Evolutionary conservation across 768 basidiomycete genomes (phyloP).

Genomic region (Floccularia luteovirens): DNA sequence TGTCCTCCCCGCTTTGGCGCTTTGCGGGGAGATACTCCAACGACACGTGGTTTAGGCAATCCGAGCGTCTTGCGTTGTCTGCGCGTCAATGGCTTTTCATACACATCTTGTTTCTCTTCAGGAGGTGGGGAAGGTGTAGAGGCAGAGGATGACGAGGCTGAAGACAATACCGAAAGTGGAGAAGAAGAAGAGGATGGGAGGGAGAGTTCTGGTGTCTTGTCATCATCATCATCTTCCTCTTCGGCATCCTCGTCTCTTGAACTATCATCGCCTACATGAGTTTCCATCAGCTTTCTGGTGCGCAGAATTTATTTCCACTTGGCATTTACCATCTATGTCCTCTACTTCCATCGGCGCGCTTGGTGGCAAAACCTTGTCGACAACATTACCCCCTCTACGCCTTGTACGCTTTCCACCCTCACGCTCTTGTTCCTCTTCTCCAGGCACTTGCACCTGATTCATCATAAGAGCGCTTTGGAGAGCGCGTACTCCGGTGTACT

Average conservation of each 20-base stretch:
- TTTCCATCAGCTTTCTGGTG: no score
- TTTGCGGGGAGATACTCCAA: background rate
- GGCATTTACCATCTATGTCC: no score
- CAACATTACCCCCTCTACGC: no score
- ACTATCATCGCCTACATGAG: constrained; percentile 4
- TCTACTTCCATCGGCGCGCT: no score
- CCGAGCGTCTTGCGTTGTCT: constrained; percentile 55
- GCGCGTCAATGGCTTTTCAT: constrained; percentile 38
- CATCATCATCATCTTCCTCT: constrained; percentile 8
- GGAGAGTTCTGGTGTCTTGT: constrained; percentile 6
- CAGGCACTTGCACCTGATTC: constrained; percentile 1
- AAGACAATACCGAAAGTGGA: constrained; percentile 6
- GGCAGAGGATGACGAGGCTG: constrained; percentile 13
- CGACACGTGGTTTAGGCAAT: constrained; percentile 38
- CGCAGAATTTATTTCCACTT: no score
- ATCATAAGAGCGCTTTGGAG: constrained; percentile 13
- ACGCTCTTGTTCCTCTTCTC: constrained; percentile 1
- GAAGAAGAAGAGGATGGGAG: constrained; percentile 5
- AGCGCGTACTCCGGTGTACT: constrained; percentile 28
- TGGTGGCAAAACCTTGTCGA: no score
- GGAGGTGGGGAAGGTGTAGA: constrained; percentile 16
- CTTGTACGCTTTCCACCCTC: constrained; percentile 1
- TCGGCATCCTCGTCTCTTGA: constrained; percentile 3
- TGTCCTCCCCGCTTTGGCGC: background rate
- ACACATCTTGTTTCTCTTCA: constrained; percentile 2